Conservation (phyloP, 2,329 filamentous ascomycete genomes). For the Epichloe bromicola region DNA sequence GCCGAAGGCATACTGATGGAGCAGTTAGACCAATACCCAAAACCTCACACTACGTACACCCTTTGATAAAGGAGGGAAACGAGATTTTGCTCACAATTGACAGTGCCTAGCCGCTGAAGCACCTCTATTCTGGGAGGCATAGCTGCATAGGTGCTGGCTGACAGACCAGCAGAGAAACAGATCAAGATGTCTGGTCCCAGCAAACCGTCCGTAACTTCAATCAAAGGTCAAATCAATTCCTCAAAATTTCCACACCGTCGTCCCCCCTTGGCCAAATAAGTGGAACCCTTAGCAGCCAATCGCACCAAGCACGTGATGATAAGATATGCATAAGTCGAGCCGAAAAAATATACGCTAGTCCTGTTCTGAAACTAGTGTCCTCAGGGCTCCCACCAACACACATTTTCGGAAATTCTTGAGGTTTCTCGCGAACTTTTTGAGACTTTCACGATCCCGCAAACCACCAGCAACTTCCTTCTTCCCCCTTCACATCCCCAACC, state of each 20-base stretch:
- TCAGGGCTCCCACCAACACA: constrained; percentile 25
- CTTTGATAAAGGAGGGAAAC: background rate
- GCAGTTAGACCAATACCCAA: background rate
- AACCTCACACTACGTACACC: too few relatives aligned
- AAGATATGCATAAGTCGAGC: background rate
- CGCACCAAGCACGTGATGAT: constrained; percentile 18
- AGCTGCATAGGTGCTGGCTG: constrained; percentile 13
- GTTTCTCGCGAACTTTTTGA: constrained; percentile 29
- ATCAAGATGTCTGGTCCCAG: background rate
- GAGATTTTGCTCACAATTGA: constrained; percentile 40
- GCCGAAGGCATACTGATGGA: constrained; percentile 48
- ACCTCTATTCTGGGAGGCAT: constrained; percentile 58
- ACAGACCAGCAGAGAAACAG: background rate
- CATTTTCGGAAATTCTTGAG: constrained; percentile 25
- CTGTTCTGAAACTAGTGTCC: constrained; percentile 12
- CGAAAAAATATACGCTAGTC: constrained; percentile 10
- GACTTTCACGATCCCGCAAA: constrained; percentile 14
- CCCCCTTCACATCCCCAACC: constrained; percentile 18
- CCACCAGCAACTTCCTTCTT: constrained; percentile 15
- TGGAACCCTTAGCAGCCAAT: constrained; percentile 12
- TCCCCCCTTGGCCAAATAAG: background rate
- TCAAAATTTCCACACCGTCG: constrained; percentile 22
- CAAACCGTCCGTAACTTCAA: background rate
- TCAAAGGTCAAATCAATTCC: background rate
- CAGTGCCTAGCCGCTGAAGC: constrained; percentile 44